phyloP scores from a whole-genome alignment of 306 rosid species.

The Glycine soja region DNA sequence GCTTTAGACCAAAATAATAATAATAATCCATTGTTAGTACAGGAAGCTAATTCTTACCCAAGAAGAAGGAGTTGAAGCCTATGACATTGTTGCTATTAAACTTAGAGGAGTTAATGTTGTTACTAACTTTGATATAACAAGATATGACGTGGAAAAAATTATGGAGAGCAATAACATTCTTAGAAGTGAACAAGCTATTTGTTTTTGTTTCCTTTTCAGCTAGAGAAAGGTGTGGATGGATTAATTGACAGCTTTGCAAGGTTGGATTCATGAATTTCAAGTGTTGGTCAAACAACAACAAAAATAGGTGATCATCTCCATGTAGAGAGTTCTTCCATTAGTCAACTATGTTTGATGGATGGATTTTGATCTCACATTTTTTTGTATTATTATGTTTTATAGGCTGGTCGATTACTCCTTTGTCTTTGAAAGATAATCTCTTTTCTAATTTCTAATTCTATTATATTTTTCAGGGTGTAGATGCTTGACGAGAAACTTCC shows the following conservation, averaged over 20 bases:
- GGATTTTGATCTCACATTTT: conserved; percentile 28
- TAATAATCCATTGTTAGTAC: neutral
- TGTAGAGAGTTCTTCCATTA: conserved; percentile 63
- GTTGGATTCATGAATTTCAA: conserved; percentile 96
- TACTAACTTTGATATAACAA: conserved; percentile 75
- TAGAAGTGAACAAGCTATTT: conserved; percentile 63
- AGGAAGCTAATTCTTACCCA: conserved; percentile 43
- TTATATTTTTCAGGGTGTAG: conserved; percentile 87
- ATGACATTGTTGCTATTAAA: conserved; percentile 86
- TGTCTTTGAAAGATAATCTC: conserved; percentile 44
- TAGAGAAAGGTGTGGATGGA: conserved; percentile 99
- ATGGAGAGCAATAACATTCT: conserved; percentile 74
- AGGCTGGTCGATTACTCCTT: conserved; percentile 19
- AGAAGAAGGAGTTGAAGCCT: conserved; percentile 93
- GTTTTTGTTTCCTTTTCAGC: conserved; percentile 59
- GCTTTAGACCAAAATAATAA: neutral
- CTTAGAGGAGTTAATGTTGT: conserved; percentile 79
- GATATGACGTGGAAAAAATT: conserved; percentile 77
- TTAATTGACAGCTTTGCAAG: conserved; percentile 96
- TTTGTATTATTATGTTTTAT: conserved; percentile 26
- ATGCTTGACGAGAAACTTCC: conserved; percentile 97
- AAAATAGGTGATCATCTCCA: conserved; percentile 99
- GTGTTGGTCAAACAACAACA: conserved; percentile 99
- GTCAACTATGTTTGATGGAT: conserved; percentile 38
- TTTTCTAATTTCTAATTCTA: conserved; percentile 49